Evolutionary conservation across 768 basidiomycete genomes (phyloP), one percentile per base, ranked within the genome.

Genomic region (Wakefieldia striispora): DNA sequence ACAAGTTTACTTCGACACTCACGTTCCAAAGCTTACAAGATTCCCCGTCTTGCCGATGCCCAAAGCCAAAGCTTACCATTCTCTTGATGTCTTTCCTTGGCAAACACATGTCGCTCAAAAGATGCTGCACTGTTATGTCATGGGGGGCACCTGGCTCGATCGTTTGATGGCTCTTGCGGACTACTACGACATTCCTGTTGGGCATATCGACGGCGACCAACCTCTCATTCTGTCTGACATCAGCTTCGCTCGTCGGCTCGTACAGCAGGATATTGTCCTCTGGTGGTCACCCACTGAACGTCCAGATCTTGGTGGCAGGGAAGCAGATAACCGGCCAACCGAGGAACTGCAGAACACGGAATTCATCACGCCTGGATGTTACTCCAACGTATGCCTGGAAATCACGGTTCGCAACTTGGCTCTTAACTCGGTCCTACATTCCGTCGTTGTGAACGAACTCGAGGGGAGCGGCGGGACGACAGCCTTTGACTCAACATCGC

Each of bases 231-330:
- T 95, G 41, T 83, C 93, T 1, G 97, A 99, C 58, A 76, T 99
- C 56, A 87, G 83, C 55, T 97, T 97, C 59, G 91, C 97, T 2
- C 84, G 95, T 35, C 82, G 90, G 36, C 70, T 98, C 45, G 72
- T 86, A 26, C 83, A 86, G 40, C 91, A 97, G 54, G 97, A 98
- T 60, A 83, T 91, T 61, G 75, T 97, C 3, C 74, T 99, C 3
- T 99, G 97, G 97, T 99, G 97, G 97, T 95, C 97, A 9, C 79
- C 87, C 2, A 82, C 86, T 4, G 83, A 91, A 26, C 80, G 80
- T 17, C 95, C 97, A 3, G 97, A 99, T 70, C 76, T 98, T 0
- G 97, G 97, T 29, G 97, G 97, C 4, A 79, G 86, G 43, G 94
- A 99, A 64, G 83, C 91, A 40, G 95, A 98, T 67, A 79, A 78